Base-by-base conservation (phyloP, 2,329 filamentous ascomycete species). In the Plenodomus tracheiphilus region DNA sequence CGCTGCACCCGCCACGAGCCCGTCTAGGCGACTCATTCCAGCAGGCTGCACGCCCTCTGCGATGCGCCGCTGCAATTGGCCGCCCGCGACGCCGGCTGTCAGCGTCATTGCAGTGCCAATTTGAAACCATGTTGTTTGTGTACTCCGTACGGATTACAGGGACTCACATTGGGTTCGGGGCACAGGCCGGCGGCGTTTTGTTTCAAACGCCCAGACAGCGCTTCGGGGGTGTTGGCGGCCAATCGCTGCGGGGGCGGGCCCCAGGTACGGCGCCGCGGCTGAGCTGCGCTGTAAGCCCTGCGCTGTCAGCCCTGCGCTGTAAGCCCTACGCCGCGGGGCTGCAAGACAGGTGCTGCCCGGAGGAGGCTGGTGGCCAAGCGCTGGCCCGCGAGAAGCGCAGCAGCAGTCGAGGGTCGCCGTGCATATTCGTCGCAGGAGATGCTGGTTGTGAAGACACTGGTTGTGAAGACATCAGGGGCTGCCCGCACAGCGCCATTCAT, bases 111-210 rank as follows among this genome's bases (percentile, higher is more conserved):
- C 36, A n/a, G 15, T 11, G 15, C 19, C n/a, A 30, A 38, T 41
- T 46, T 49, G 43, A 49, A 53, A 52, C 43, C 41, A 50, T 49
- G 49, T 41, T 46, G 46, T 47, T 55, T 50, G 43, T 47, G 49
- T 53, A 34, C 22, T 25, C 10, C 10, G n/a, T n/a, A n/a, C n/a
- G n/a, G n/a, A n/a, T n/a, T n/a, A n/a, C 19, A 20, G 53, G 44
- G 41, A 36, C 52, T 40, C 42, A 39, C 18, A 20, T 18, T 18
- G 8, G 4, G 15, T 28, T 16, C 16, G 21, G 22, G 16, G 43
- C 42, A 42, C 35, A 39, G 9, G 25, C 49, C 28, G 28, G 38
- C 22, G 25, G 17, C 44, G 60, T 64, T 64, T 61, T 51, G 58
- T 62, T 48, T 53, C 42, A 50, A 52, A 43, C 28, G 46, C 49